Percentiles rank a stretch among this genome's conserved stretches.
phyloP scores from a whole-genome alignment of 768 basidiomycete species.

The Tricholoma matsutake region DNA sequence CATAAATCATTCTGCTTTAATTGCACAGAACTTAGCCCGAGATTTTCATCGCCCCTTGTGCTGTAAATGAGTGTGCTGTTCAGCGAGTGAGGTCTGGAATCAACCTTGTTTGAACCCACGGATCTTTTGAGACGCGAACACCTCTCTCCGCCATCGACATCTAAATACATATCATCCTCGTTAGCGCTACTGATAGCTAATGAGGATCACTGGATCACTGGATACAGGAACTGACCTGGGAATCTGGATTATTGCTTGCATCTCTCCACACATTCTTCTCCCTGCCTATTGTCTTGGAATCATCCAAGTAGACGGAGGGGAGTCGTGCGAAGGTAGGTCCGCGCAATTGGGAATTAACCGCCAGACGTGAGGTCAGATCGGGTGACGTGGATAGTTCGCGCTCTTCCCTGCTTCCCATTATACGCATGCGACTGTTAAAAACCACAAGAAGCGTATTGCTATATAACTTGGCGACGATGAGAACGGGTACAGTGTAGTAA shows the following conservation, averaged over 20 bases:
- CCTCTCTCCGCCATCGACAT: no score
- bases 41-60: no score
- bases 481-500: constrained; percentile 22
- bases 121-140: no score
- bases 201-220: no score
- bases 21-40: no score
- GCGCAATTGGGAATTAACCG: not conserved
- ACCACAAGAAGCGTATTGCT: constrained; percentile 28
- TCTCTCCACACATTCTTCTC: not conserved
- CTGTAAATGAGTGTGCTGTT: no score
- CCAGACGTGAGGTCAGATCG: constrained; percentile 5
- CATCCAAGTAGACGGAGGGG: constrained; percentile 13
- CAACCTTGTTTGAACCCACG: no score
- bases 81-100: no score
- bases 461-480: constrained; percentile 27
- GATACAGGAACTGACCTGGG: no score
- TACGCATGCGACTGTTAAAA: constrained; percentile 27
- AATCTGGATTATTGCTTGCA: not conserved
- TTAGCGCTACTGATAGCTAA: no score
- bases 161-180: no score
- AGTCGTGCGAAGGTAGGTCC: constrained; percentile 7
- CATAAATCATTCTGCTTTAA: no score
- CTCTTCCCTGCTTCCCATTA: constrained; percentile 20
- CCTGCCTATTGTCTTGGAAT: not conserved
- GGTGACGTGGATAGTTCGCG: not conserved